Percentiles rank a stretch among this genome's conserved stretches.
Evolutionary conservation across 805 yeast species (phyloP).

Genomic region (Candida argentea): DNA sequence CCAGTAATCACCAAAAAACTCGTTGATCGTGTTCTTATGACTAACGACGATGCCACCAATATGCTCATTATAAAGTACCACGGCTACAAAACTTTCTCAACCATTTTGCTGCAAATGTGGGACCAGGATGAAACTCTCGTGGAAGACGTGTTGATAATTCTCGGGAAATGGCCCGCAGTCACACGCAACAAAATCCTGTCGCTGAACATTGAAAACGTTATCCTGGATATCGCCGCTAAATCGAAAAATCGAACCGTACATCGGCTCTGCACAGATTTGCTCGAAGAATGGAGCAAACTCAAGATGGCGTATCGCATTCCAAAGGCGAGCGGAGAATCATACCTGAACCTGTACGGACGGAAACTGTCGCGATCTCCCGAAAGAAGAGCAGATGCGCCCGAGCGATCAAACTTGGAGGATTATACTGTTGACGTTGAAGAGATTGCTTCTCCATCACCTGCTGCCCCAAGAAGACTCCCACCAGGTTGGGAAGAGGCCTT

Average conservation of each 20-base stretch:
- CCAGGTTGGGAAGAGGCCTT: conserved; percentile 57
- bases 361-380: conserved; percentile 12
- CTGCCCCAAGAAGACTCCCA: too few species aligned
- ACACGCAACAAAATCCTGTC: conserved; percentile 70
- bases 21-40: conserved; percentile 52
- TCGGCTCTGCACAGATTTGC: conserved; percentile 31
- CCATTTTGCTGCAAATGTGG: conserved; percentile 36
- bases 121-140: conserved; percentile 31
- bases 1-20: conserved; percentile 51
- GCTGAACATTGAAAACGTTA: conserved; percentile 59
- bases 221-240: conserved; percentile 30
- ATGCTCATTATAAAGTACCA: conserved; percentile 63
- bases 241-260: conserved; percentile 18
- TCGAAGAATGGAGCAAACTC: conserved; percentile 61
- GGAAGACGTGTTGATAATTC: conserved; percentile 42
- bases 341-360: conserved; percentile 6
- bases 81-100: conserved; percentile 73
- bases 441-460: too few species aligned
- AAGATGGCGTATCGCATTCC: conserved; percentile 84
- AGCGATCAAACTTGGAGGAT: conserved; percentile 7
- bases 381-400: conserved; percentile 2
- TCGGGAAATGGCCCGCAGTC: conserved; percentile 44
- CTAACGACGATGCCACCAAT: conserved; percentile 42
- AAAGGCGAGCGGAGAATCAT: conserved; percentile 27
- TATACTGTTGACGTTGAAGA: conserved; percentile 5